Base-by-base conservation (phyloP, 805 yeast species). In the Saccharomycopsis schoenii region DNA sequence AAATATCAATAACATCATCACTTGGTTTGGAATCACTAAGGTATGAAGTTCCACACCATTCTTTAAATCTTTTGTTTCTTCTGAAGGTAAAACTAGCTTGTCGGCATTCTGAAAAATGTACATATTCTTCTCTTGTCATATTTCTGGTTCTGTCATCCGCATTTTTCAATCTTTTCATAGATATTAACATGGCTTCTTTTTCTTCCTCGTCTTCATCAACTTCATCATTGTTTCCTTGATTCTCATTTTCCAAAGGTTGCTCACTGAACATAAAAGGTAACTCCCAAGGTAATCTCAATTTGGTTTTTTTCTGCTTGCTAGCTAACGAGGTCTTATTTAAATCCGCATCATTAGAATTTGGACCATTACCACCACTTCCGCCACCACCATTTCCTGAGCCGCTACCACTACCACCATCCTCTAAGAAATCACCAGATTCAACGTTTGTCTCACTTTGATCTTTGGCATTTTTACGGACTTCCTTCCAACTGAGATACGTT, bases 71-170 rank as follows among this genome's bases (percentile, higher is more conserved):
- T 71, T 91, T 91, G n/a, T 88, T 88, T 71, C 94, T 94, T 67
- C 97, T 80, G 68, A 91, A 94, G 0, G 99, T 94, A 71, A 94
- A 94, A 62, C 96, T 86, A 1, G 98, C 98, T 72, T 94, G 99
- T 64, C 99, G 82, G 73, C 99, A 94, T 69, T 94, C 99, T 12
- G 97, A 89, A 97, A 98, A 94, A 71, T 94, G 99, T 17, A 92
- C 99, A 69, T 94, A 94, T 70, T 94, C 99, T 68, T 94, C 97
- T 69, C 85, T 87, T 0, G 99, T 94, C 99, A 94, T 94, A 66
- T 86, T 81, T 65, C 79, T 83, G 0, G 99, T 94, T 64, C 99
- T 79, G 58, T 94, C 97, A 73, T 94, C 99, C 3, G 97, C 97
- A 72, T 83, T 85, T 68, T 91, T 90, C 66, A 94, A 79, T 61